Evolutionary conservation across 805 yeast genomes (phyloP).

Genomic region (Candida schatavii): DNA sequence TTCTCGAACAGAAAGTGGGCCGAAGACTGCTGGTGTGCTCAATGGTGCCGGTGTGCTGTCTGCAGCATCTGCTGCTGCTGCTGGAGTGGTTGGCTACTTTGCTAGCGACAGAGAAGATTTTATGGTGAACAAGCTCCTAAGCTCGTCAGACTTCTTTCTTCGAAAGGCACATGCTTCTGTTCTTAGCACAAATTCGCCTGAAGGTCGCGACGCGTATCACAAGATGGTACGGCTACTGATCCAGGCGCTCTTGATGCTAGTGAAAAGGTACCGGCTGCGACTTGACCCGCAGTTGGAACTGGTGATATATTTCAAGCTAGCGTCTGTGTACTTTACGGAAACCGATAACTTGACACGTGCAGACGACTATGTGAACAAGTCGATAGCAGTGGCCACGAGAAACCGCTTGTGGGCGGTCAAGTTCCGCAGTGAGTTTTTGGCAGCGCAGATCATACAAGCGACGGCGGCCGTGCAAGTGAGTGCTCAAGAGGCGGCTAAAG

Average conservation of each 20-base stretch:
- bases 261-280: slow-evolving; percentile 23
- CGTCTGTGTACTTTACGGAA: slow-evolving; percentile 37
- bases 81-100: not conserved
- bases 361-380: slow-evolving; percentile 32
- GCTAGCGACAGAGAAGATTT: slow-evolving; percentile 4
- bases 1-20: no score
- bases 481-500: no score
- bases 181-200: slow-evolving; percentile 12
- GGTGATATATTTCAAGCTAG: slow-evolving; percentile 31
- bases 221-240: slow-evolving; percentile 33
- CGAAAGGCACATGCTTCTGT: slow-evolving; percentile 22
- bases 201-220: slow-evolving; percentile 21
- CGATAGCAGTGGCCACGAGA: slow-evolving; percentile 27
- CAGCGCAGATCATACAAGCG: slow-evolving; percentile 34
- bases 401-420: slow-evolving; percentile 19
- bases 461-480: no score
- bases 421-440: slow-evolving; percentile 34
- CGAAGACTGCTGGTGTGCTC: no score
- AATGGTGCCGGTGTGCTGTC: not conserved
- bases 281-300: slow-evolving; percentile 33
- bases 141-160: slow-evolving; percentile 19
- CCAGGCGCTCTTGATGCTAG: slow-evolving; percentile 31
- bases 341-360: slow-evolving; percentile 42
- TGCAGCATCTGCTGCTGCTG: not conserved
- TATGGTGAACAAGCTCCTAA: slow-evolving; percentile 12